Percentiles rank a stretch among this genome's conserved stretches.
phyloP scores from a whole-genome alignment of 257 asterid species.

The Solanum verrucosum region DNA sequence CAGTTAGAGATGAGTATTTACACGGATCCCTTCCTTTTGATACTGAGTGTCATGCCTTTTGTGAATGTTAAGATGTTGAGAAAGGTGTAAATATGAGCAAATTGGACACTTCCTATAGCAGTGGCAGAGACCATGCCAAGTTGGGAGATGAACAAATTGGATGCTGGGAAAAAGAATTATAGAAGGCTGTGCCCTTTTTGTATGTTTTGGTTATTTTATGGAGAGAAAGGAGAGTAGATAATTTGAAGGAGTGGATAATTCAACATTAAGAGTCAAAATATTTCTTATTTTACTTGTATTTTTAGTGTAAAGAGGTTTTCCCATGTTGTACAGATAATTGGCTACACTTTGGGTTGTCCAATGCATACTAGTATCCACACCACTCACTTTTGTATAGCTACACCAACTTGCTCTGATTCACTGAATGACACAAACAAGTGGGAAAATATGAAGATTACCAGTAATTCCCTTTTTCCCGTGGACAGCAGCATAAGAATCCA shows the following conservation, averaged over 20 bases:
- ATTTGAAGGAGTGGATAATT: neutral
- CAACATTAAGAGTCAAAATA: neutral
- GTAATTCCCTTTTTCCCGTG: neutral
- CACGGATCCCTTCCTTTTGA: neutral
- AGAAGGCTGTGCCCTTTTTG: neutral
- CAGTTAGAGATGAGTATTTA: neutral
- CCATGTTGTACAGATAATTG: neutral
- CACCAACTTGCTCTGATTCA: neutral
- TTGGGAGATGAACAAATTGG: neutral
- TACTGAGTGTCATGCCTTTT: neutral
- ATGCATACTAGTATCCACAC: neutral
- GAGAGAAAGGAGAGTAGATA: neutral
- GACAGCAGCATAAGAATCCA: neutral
- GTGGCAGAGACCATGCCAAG: neutral
- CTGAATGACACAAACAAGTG: neutral
- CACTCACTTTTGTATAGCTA: neutral
- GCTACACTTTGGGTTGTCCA: neutral
- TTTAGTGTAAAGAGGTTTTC: neutral
- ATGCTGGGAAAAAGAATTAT: neutral
- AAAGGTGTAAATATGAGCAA: neutral
- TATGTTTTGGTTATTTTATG: neutral
- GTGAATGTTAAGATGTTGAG: neutral
- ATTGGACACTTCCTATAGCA: neutral
- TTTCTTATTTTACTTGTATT: neutral
- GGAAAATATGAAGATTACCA: neutral